Evolutionary conservation across 345 rosid species (phyloP), one percentile per base, ranked within the genome.

Genomic region (Populus nigra): DNA sequence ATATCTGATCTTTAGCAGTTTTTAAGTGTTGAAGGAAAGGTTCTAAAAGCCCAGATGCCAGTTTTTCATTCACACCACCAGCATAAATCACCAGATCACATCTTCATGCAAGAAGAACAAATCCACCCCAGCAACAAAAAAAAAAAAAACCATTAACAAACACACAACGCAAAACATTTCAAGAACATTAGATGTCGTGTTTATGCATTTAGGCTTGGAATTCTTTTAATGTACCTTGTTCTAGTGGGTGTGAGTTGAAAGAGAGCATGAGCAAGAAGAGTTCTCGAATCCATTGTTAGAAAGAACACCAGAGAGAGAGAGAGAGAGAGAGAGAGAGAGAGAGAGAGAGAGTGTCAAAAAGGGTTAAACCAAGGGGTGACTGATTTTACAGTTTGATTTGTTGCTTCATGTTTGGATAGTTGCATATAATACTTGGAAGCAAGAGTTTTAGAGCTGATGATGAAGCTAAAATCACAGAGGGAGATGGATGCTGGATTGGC

Each of bases 181-280:
- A 41, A 17, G 45, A 11, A 5, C 36, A 33, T 7, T 27, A 41
- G 18, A 1, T 2, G 62, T 25, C 7, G 5, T 7, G 49, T 15
- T 15, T 22, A 36, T 38, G 31, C 27, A 47, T 47, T 25, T 15
- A 33, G 45, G 31, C 13, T 3, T 25, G 18, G 20, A 23, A 15
- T 67, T 17, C n/a, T n/a, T 2, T 41, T 36, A 50, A 23, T 47
- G 36, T 88, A 96, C 99, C 99, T 96, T 84, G 98, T 96, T 83
- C 96, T 92, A 65, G 99, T 96, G 67, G 98, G 98, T 55, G 99
- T 93, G 86, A 96, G 97, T 77, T 93, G 99, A 76, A 96, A 96
- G 78, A 96, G 89, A 82, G 83, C 96, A 85, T 90, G 86, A 72
- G 93, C 98, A 78, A 96, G 91, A 81, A 89, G 87, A 65, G 93